phyloP scores from a whole-genome alignment of 768 basidiomycete genomes.

The Auricularia auricula-judae region DNA sequence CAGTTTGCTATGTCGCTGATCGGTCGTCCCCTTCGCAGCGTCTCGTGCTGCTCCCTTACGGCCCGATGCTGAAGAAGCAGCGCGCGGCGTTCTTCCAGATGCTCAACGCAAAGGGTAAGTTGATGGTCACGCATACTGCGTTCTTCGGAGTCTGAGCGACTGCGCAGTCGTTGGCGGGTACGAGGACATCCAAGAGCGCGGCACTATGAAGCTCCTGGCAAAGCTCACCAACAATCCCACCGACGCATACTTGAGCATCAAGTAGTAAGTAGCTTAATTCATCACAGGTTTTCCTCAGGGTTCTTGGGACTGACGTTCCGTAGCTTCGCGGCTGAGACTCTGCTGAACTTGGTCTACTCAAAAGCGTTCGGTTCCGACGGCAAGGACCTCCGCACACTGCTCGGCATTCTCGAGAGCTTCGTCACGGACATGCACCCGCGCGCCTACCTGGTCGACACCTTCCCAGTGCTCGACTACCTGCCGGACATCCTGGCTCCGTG shows the following conservation, averaged over 20 bases:
- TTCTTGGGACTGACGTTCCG: background rate
- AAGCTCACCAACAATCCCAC: background rate
- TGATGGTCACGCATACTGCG: background rate
- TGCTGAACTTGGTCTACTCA: background rate
- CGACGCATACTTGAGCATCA: background rate
- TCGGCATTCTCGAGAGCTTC: constrained; percentile 15
- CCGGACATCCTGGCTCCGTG: constrained; percentile 10
- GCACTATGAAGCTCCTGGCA: background rate
- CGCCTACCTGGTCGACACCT: constrained; percentile 8
- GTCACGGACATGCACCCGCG: constrained; percentile 14
- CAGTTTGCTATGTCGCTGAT: background rate
- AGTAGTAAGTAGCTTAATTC: background rate
- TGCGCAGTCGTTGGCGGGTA: background rate
- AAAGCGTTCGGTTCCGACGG: constrained; percentile 7
- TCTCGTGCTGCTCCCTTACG: constrained; percentile 11
- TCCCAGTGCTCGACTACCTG: constrained; percentile 9
- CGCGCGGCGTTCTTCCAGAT: constrained; percentile 11
- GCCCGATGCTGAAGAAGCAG: constrained; percentile 9
- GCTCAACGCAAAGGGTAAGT: constrained; percentile 4
- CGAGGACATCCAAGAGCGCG: background rate
- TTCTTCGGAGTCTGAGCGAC: background rate
- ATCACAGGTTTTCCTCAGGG: too few relatives aligned
- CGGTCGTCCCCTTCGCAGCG: background rate
- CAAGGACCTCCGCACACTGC: constrained; percentile 13
- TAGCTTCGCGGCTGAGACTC: background rate